Evolutionary conservation across 2,329 filamentous ascomycete species (phyloP).

Genomic region (Aspergillus puulaauensis): DNA sequence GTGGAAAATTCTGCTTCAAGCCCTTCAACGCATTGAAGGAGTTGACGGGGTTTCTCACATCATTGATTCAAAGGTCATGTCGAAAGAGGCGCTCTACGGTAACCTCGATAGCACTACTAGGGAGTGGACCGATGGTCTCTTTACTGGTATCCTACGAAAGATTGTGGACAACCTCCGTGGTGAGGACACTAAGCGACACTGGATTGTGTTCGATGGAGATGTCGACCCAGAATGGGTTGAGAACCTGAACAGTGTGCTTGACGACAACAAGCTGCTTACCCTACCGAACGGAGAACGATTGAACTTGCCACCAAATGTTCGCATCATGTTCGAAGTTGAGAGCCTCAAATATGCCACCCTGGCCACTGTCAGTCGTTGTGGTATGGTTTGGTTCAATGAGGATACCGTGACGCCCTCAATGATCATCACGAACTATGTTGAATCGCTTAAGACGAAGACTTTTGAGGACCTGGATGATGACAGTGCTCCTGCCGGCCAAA

Average conservation of each 20-base stretch:
- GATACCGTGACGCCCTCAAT: conserved; percentile 91
- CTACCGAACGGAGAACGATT: conserved; percentile 97
- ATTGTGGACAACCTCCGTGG: conserved; percentile 98
- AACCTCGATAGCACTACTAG: conserved; percentile 94
- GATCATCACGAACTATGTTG: conserved; percentile 89
- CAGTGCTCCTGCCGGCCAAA: conserved; percentile 71
- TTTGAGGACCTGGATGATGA: conserved; percentile 98
- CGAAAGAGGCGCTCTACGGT: conserved; percentile 95
- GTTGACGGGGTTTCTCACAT: conserved; percentile 95
- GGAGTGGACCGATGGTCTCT: conserved; percentile 98
- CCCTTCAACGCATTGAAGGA: conserved; percentile 84
- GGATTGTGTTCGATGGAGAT: conserved; percentile 99
- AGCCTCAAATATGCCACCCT: conserved; percentile 95
- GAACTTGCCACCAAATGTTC: conserved; percentile 88
- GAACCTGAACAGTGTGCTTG: conserved; percentile 98
- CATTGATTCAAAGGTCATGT: conserved; percentile 99
- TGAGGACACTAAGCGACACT: conserved; percentile 94
- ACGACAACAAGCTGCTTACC: conserved; percentile 97
- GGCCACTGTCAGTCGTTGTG: conserved; percentile 97
- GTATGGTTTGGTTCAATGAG: conserved; percentile 99
- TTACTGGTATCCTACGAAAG: conserved; percentile 95
- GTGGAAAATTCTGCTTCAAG: conserved; percentile 89
- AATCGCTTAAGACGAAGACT: conserved; percentile 74
- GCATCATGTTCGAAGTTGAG: conserved; percentile 99
- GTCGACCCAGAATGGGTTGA: conserved; percentile 99